These are phyloP conservation scores for Colletotrichum falcatum DNA, from an alignment of 2,329 filamentous ascomycete genomes.

Conservation along the genomic window DNA sequence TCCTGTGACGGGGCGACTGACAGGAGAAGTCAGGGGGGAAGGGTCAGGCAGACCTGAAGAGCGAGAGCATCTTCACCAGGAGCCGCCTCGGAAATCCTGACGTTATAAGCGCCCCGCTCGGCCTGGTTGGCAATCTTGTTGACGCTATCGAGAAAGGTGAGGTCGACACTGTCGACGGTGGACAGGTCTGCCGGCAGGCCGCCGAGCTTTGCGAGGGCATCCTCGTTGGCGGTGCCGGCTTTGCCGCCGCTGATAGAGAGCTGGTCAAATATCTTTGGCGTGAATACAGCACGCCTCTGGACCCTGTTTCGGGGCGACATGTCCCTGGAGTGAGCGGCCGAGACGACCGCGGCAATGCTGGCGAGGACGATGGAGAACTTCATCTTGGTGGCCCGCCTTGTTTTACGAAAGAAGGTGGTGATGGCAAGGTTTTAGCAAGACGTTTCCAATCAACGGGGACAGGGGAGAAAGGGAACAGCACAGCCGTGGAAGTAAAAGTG, in stretches of 20 bases:
- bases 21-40: too few species aligned
- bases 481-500: conserved; percentile 22
- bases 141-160: conserved; percentile 61
- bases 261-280: conserved; percentile 54
- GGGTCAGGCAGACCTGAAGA: conserved; percentile 54
- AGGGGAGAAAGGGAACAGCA: conserved; percentile 28
- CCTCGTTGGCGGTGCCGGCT: conserved; percentile 58
- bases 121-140: conserved; percentile 66
- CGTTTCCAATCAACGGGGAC: conserved; percentile 28
- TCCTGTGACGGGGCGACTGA: neutral
- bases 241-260: conserved; percentile 61
- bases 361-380: conserved; percentile 50
- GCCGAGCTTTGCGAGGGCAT: conserved; percentile 55
- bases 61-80: conserved; percentile 59
- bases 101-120: conserved; percentile 65
- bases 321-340: conserved; percentile 41
- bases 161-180: conserved; percentile 59
- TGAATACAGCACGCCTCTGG: conserved; percentile 47
- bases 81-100: conserved; percentile 60
- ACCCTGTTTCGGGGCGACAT: conserved; percentile 41
- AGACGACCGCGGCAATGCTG: conserved; percentile 46
- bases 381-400: conserved; percentile 44
- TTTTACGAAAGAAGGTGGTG: conserved; percentile 21
- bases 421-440: conserved; percentile 23
- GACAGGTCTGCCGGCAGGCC: conserved; percentile 55